A percentile compares a stretch with the other conserved stretches of the same genome.
Conservation (phyloP, 768 basidiomycete genomes). For the Phylloporus rhodoxanthus region DNA sequence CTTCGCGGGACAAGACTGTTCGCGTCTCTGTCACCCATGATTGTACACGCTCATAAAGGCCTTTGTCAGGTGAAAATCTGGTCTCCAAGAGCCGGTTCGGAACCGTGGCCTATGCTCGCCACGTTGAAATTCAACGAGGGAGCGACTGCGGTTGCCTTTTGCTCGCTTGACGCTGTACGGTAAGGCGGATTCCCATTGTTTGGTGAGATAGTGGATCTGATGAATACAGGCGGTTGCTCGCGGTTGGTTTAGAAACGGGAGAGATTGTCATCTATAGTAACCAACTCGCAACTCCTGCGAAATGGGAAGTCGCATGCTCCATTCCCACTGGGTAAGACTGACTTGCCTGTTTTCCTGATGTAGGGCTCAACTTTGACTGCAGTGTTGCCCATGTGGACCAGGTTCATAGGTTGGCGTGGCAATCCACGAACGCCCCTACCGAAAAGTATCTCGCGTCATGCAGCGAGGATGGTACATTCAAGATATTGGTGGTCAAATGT, state of each 20-base stretch:
- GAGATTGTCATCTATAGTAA: constrained; percentile 59
- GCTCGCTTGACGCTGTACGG: constrained; percentile 38
- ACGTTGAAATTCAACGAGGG: constrained; percentile 70
- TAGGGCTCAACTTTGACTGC: background rate
- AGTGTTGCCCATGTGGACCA: constrained; percentile 75
- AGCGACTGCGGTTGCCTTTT: constrained; percentile 76
- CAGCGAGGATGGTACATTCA: constrained; percentile 89
- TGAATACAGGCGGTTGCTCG: constrained; percentile 48
- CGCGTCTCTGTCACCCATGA: constrained; percentile 11
- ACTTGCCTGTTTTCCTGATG: background rate
- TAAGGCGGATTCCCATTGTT: constrained; percentile 22
- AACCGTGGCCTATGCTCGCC: constrained; percentile 50
- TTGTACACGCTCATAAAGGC: background rate
- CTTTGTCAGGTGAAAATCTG: constrained; percentile 75
- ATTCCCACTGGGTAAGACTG: constrained; percentile 48
- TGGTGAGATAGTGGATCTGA: background rate
- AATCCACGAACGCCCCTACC: constrained; percentile 37
- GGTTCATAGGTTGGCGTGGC: constrained; percentile 79
- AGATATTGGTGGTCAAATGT: constrained; percentile 61
- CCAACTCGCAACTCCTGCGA: constrained; percentile 20
- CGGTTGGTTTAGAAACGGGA: constrained; percentile 83
- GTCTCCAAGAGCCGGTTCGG: constrained; percentile 36
- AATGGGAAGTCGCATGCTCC: constrained; percentile 44
- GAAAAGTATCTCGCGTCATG: constrained; percentile 68
- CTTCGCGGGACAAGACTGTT: constrained; percentile 92